Base-by-base conservation (phyloP, 192 early-diverging fungal species). In the Obelidium mucronatum region DNA sequence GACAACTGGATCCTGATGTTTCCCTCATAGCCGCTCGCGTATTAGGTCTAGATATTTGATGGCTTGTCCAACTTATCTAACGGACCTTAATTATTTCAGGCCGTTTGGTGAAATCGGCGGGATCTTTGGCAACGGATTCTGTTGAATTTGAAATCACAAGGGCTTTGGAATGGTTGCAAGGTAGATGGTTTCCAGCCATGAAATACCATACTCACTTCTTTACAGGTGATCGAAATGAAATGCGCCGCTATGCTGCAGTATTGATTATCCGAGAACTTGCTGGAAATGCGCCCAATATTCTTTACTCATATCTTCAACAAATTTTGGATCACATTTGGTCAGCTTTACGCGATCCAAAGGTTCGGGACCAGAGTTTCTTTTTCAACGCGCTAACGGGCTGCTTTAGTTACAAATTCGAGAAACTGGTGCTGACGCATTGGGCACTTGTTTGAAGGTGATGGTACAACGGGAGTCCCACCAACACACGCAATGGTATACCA, bases 311-410 rank as follows among this genome's bases (percentile, higher is more conserved):
- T 78, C 86, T 94, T 5, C 80, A 83, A 2, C 89, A 84, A 39
- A 91, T 95, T 26, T 75, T 96, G 3, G 90, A 94, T 5, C 74
- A 87, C 54, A 88, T 96, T 31, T 94, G 91, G 87, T 72, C 87
- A 15, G 90, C 89, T 19, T 80, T 96, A 70, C 81, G 89, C 17
- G 94, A 96, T 39, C 64, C 67, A 30, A 79, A 79, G 56, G 69
- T 72, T 24, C 19, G 74, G 15, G n/a, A 26, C 54, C n/a, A 6
- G 5, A 65, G 22, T 40, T 15, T 30, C 24, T 28, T 74, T 61
- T 71, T 24, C n/a, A 73, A 39, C 77, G 13, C 0, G 3, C 0
- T 80, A 36, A 30, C n/a, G 0, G n/a, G 24, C 11, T 26, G 48
- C 1, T 17, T 36, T 36, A 72, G 69, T 67, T 86, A 64, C 80